phyloP scores from a whole-genome alignment of 2,329 filamentous ascomycete species.

The Fusarium torulosum region DNA sequence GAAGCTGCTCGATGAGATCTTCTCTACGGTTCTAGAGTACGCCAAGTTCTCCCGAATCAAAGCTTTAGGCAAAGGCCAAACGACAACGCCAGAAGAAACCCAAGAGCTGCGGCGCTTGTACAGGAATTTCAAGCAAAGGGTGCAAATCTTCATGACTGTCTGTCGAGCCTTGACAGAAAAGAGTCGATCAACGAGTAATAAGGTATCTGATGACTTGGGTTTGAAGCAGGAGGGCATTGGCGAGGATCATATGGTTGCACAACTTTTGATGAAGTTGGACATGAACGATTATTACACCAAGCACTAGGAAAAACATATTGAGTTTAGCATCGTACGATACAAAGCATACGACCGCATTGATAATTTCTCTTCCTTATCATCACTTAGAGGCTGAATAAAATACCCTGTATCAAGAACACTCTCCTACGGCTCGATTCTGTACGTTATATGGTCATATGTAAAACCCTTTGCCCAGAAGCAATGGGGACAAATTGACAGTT shows the following conservation, averaged over 20 bases:
- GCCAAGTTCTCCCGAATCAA: constrained; percentile 64
- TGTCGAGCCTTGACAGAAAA: constrained; percentile 77
- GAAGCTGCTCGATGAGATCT: constrained; percentile 81
- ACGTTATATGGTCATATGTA: neutral
- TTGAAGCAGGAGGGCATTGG: constrained; percentile 55
- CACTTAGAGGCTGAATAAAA: neutral
- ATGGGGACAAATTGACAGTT: neutral
- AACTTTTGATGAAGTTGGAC: constrained; percentile 77
- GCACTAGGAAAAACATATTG: constrained; percentile 26
- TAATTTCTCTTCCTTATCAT: neutral
- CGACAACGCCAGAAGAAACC: constrained; percentile 18
- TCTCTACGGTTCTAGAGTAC: constrained; percentile 78
- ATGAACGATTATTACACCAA: constrained; percentile 74
- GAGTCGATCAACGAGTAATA: constrained; percentile 57
- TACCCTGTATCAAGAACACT: no score
- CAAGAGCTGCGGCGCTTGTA: constrained; percentile 65
- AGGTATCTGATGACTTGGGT: constrained; percentile 49
- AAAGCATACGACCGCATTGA: neutral
- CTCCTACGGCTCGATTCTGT: neutral
- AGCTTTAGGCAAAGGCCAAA: constrained; percentile 49
- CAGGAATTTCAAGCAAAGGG: constrained; percentile 75
- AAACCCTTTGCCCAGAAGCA: neutral
- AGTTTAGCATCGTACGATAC: neutral
- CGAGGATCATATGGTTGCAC: constrained; percentile 72
- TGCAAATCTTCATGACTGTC: constrained; percentile 79